phyloP scores from a whole-genome alignment of 2,329 filamentous ascomycete species.

The Diplocarpon mali region DNA sequence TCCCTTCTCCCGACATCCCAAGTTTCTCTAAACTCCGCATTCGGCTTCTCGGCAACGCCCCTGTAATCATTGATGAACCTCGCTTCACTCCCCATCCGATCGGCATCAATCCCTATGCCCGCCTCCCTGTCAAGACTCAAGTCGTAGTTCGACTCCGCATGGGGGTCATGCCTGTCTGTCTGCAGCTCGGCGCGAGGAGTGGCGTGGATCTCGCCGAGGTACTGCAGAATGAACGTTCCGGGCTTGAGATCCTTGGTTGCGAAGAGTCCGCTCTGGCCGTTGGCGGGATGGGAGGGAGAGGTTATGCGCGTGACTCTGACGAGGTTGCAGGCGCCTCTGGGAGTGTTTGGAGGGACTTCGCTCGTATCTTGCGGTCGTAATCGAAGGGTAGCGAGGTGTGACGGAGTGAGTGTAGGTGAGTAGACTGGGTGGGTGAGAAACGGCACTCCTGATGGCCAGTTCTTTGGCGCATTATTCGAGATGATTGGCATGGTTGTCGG shows the following conservation, averaged over 20 bases:
- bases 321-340: slow-evolving; percentile 35
- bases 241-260: slow-evolving; percentile 42
- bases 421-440: slow-evolving; percentile 42
- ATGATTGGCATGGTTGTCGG: no score
- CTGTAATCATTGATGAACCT: slow-evolving; percentile 58
- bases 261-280: slow-evolving; percentile 49
- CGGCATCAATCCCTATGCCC: slow-evolving; percentile 50
- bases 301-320: slow-evolving; percentile 45
- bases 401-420: slow-evolving; percentile 30
- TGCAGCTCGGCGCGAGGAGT: slow-evolving; percentile 1
- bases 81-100: slow-evolving; percentile 47
- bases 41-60: slow-evolving; percentile 34
- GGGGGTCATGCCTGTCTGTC: slow-evolving; percentile 14
- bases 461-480: slow-evolving; percentile 32
- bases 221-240: slow-evolving; percentile 47
- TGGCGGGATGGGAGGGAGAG: slow-evolving; percentile 42
- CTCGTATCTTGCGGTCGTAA: slow-evolving; percentile 19
- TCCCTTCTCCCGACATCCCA: slow-evolving; percentile 43
- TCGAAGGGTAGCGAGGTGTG: slow-evolving; percentile 15
- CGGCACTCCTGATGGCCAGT: slow-evolving; percentile 43
- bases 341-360: slow-evolving; percentile 28
- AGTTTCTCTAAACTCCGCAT: slow-evolving; percentile 42
- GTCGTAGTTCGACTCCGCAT: slow-evolving; percentile 49
- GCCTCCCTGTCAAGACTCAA: slow-evolving; percentile 48
- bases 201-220: slow-evolving; percentile 48